Conservation (phyloP, 2,329 filamentous ascomycete species). For the Colletotrichum tropicale region DNA sequence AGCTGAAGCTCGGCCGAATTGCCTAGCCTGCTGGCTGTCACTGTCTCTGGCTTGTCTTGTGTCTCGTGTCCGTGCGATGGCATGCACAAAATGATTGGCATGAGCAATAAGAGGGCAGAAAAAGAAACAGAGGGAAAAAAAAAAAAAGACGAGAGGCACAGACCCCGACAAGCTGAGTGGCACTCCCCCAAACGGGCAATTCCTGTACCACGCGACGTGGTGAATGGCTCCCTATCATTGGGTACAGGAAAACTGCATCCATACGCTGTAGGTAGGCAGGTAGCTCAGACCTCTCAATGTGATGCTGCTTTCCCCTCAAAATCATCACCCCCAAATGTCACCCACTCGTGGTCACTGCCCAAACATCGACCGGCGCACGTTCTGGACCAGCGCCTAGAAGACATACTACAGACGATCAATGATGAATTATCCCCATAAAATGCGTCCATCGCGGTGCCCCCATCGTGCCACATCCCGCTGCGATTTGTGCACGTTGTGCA, state of each 20-base stretch:
- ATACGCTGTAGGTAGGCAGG: no score
- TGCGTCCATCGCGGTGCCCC: not conserved
- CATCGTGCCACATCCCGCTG: not conserved
- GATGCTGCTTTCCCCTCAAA: not conserved
- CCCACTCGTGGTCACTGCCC: not conserved
- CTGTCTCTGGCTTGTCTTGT: not conserved
- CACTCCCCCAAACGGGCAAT: not conserved
- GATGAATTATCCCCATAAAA: constrained; percentile 18
- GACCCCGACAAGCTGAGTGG: not conserved
- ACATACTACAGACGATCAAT: constrained; percentile 3
- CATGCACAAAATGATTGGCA: not conserved
- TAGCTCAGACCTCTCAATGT: not conserved
- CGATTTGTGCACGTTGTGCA: not conserved
- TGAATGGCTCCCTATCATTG: not conserved
- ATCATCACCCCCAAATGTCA: not conserved
- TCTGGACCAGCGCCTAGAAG: not conserved
- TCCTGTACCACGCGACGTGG: not conserved
- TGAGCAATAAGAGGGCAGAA: not conserved
- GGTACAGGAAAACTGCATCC: not conserved
- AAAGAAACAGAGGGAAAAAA: not conserved
- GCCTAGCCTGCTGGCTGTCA: not conserved
- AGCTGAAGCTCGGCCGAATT: not conserved
- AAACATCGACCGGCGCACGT: not conserved
- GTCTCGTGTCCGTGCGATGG: not conserved
- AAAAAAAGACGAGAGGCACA: not conserved